Conservation (phyloP, 208 protist species). For the Trypanosoma boissoni region DNA sequence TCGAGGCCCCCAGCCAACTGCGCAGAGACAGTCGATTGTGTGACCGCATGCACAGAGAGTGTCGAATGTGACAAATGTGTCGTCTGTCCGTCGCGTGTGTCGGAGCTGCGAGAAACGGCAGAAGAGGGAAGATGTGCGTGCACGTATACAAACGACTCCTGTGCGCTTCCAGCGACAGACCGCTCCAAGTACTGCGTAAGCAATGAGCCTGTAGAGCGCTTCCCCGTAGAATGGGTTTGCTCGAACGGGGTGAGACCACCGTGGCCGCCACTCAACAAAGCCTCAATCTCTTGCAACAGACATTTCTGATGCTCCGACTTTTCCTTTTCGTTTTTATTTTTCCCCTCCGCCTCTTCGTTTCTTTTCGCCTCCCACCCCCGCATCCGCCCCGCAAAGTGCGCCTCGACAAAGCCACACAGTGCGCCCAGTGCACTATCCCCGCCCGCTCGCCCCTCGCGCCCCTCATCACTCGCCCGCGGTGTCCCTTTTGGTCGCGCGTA, state of each 20-base stretch:
- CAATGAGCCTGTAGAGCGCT: too few species aligned
- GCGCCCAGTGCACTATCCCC: conserved; percentile 37
- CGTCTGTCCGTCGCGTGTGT: not conserved
- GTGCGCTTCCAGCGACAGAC: too few species aligned
- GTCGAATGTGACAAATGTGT: not conserved
- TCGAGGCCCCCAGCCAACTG: conserved; percentile 57
- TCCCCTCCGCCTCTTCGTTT: not conserved
- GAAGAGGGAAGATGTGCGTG: not conserved
- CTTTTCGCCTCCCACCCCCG: not conserved
- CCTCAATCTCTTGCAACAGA: not conserved
- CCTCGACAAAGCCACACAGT: conserved; percentile 47
- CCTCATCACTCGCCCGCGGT: not conserved
- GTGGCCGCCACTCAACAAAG: conserved; percentile 19
- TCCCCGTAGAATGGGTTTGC: not conserved
- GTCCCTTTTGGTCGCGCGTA: conserved; percentile 10
- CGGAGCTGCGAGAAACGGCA: not conserved
- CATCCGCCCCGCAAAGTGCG: conserved; percentile 23
- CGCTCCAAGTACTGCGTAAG: too few species aligned
- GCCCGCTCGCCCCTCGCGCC: not conserved
- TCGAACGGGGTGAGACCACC: conserved; percentile 6
- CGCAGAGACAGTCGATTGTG: not conserved
- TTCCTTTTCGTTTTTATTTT: not conserved
- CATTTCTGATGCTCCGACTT: not conserved
- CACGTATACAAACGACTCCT: too few species aligned
- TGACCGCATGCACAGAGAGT: not conserved